Conservation (phyloP, 305 asterid genomes). For the Lippia alba region DNA sequence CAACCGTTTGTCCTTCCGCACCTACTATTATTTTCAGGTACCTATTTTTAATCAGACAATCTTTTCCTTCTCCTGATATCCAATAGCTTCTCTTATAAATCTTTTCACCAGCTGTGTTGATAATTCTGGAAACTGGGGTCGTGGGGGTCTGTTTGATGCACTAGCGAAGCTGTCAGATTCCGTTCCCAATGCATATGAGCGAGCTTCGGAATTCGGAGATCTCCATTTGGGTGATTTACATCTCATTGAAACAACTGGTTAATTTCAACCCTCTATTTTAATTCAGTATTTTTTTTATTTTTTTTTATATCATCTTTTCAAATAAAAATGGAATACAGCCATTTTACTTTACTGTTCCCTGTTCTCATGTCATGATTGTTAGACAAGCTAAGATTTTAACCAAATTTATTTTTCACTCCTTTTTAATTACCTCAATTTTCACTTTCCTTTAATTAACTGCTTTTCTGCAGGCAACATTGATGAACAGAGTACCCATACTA, state of each 20-base stretch:
- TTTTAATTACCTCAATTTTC: constrained; percentile 17
- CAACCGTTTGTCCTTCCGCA: constrained; percentile 63
- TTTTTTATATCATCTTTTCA: not conserved
- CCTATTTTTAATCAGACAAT: not conserved
- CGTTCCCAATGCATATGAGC: constrained; percentile 72
- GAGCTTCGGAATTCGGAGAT: constrained; percentile 86
- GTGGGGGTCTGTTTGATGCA: constrained; percentile 91
- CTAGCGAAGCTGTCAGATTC: constrained; percentile 65
- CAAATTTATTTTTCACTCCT: constrained; percentile 8
- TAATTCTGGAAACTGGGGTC: constrained; percentile 97
- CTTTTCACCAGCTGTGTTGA: constrained; percentile 79
- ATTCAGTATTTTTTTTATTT: not conserved
- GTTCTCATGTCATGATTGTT: constrained; percentile 17
- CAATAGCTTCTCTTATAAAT: constrained; percentile 5
- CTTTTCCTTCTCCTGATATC: not conserved
- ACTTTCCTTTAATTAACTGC: constrained; percentile 7
- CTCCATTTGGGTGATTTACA: constrained; percentile 92
- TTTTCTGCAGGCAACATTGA: constrained; percentile 58
- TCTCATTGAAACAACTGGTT: constrained; percentile 74
- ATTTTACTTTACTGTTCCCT: constrained; percentile 6
- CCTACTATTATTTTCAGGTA: constrained; percentile 84
- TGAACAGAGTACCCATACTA: constrained; percentile 40
- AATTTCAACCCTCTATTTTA: constrained; percentile 35
- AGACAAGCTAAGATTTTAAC: not conserved
- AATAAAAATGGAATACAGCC: not conserved